Evolutionary conservation across 805 yeast species (phyloP).

Genomic region (Ogataea minuta): DNA sequence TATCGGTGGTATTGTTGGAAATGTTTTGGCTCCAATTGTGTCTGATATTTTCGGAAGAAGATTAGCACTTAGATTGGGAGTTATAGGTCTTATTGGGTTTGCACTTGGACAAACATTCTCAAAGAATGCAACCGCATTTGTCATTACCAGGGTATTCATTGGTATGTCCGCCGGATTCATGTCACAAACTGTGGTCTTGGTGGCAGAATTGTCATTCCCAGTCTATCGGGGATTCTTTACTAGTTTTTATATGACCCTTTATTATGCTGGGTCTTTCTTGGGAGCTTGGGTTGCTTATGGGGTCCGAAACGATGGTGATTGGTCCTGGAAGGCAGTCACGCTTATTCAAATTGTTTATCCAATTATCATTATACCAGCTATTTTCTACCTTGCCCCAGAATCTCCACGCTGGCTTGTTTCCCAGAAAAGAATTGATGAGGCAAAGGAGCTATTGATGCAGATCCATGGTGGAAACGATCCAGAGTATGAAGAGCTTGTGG

Average conservation of each 20-base stretch:
- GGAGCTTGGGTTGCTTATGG: slow-evolving; percentile 43
- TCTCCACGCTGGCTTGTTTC: slow-evolving; percentile 34
- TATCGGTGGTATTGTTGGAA: slow-evolving; percentile 9
- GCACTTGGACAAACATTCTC: slow-evolving; percentile 7
- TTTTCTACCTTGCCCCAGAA: slow-evolving; percentile 34
- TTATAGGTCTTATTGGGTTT: slow-evolving; percentile 5
- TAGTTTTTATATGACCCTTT: slow-evolving; percentile 16
- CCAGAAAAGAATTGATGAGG: slow-evolving; percentile 34
- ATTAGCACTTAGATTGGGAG: slow-evolving; percentile 1
- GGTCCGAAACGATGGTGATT: slow-evolving; percentile 28
- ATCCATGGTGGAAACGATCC: slow-evolving; percentile 37
- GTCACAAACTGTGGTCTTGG: slow-evolving; percentile 5
- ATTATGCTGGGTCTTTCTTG: slow-evolving; percentile 22
- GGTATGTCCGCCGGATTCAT: slow-evolving; percentile 3
- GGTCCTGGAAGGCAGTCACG: slow-evolving; percentile 40
- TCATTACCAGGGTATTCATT: slow-evolving; percentile 7
- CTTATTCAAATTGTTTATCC: slow-evolving; percentile 38
- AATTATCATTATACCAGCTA: slow-evolving; percentile 26
- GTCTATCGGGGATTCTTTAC: slow-evolving; percentile 29
- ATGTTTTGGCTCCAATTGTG: slow-evolving; percentile 4
- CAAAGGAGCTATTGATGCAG: slow-evolving; percentile 30
- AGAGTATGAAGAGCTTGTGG: slow-evolving; percentile 30
- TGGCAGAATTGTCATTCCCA: slow-evolving; percentile 36
- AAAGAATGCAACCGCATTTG: slow-evolving; percentile 2
- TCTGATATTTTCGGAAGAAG: slow-evolving; percentile 9